phyloP scores from a whole-genome alignment of 2,329 filamentous ascomycete genomes.

The Aspergillus japonicus region DNA sequence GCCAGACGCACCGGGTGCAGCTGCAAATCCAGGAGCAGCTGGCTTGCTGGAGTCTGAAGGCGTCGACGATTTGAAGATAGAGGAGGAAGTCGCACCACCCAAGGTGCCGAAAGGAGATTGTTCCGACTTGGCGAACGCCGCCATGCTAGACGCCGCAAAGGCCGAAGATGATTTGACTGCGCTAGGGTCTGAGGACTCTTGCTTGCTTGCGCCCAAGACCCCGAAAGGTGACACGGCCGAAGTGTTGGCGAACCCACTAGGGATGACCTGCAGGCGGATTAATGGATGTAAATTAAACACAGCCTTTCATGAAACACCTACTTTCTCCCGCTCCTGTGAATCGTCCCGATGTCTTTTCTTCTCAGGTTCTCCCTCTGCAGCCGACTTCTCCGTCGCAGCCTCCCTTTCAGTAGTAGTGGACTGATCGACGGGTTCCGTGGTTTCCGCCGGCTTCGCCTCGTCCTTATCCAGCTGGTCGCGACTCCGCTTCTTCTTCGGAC shows the following conservation, averaged over 20 bases:
- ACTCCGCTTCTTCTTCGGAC: slow-evolving; percentile 46
- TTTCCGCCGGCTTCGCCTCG: slow-evolving; percentile 21
- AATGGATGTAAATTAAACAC: neutral
- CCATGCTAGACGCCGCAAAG: slow-evolving; percentile 68
- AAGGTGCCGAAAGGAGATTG: slow-evolving; percentile 65
- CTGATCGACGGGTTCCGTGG: slow-evolving; percentile 16
- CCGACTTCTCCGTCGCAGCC: slow-evolving; percentile 17
- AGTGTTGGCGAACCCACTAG: slow-evolving; percentile 45
- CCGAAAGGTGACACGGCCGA: slow-evolving; percentile 46
- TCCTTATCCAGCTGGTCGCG: slow-evolving; percentile 44
- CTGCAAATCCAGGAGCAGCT: slow-evolving; percentile 31
- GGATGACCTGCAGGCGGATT: slow-evolving; percentile 25
- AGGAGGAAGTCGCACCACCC: slow-evolving; percentile 44
- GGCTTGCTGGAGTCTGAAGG: slow-evolving; percentile 23
- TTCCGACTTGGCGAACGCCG: slow-evolving; percentile 61
- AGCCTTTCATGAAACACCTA: slow-evolving; percentile 19
- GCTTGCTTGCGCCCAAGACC: slow-evolving; percentile 29
- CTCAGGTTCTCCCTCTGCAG: slow-evolving; percentile 37
- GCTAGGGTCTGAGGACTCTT: slow-evolving; percentile 23
- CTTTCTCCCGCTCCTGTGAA: slow-evolving; percentile 37
- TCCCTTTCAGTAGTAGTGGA: slow-evolving; percentile 9
- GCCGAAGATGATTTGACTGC: slow-evolving; percentile 56
- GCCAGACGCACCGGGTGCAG: slow-evolving; percentile 34
- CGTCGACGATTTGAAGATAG: slow-evolving; percentile 40
- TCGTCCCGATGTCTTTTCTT: slow-evolving; percentile 46